Evolutionary conservation across 2,329 filamentous ascomycete species (phyloP).

Genomic region (Cladosporium sp.): DNA sequence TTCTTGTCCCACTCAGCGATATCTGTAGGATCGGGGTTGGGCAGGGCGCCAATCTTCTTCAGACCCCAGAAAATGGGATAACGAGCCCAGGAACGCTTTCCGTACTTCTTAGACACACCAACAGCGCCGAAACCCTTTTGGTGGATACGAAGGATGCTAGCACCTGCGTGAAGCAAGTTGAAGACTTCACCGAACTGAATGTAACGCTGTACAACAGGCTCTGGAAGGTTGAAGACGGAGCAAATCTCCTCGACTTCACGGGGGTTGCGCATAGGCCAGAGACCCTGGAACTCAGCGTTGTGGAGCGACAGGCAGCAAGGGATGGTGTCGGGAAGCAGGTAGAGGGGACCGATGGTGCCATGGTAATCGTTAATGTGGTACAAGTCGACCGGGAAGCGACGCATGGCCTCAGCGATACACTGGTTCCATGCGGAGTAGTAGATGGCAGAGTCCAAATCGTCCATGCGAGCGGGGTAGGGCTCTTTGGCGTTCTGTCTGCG

Average conservation of each 20-base stretch:
- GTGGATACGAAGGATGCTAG: conserved; percentile 61
- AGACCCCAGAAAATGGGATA: conserved; percentile 68
- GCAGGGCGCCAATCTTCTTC: conserved; percentile 57
- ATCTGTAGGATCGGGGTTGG: conserved; percentile 62
- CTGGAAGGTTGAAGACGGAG: conserved; percentile 57
- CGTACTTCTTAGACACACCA: conserved; percentile 64
- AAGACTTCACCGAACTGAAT: conserved; percentile 66
- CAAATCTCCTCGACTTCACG: conserved; percentile 61
- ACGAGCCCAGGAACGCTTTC: conserved; percentile 59
- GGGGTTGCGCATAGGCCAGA: conserved; percentile 62
- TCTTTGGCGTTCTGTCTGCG: conserved; percentile 58
- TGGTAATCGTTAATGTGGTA: conserved; percentile 66
- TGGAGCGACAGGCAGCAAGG: conserved; percentile 61
- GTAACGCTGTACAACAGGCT: conserved; percentile 54
- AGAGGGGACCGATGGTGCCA: conserved; percentile 58
- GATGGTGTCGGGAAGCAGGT: conserved; percentile 58
- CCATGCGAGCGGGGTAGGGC: conserved; percentile 64
- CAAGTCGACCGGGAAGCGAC: conserved; percentile 58
- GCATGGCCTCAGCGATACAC: conserved; percentile 60
- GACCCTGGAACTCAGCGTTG: conserved; percentile 65
- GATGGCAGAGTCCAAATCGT: conserved; percentile 62
- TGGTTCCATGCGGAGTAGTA: conserved; percentile 68
- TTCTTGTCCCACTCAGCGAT: conserved; percentile 57
- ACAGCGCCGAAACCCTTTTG: conserved; percentile 65
- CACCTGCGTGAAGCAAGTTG: conserved; percentile 63